phyloP scores from a whole-genome alignment of 768 basidiomycete species.

The Hortiboletus flavorubellus region DNA sequence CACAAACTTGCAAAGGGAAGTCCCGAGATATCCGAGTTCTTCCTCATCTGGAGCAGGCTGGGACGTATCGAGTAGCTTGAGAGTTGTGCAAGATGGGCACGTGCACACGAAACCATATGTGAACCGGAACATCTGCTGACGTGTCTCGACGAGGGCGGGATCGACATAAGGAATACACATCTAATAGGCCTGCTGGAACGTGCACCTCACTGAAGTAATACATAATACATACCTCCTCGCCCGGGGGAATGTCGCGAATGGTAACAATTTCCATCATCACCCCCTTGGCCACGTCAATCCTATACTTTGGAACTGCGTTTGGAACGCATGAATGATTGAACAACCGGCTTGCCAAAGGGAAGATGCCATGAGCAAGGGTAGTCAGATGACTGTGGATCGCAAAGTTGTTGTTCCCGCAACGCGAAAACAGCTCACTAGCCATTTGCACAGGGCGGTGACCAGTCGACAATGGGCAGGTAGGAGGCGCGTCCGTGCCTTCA shows the following conservation, averaged over 20 bases:
- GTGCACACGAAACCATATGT: slow-evolving; percentile 69
- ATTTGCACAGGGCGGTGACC: slow-evolving; percentile 23
- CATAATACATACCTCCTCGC: slow-evolving; percentile 58
- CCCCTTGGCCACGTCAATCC: slow-evolving; percentile 34
- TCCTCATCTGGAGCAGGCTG: slow-evolving; percentile 35
- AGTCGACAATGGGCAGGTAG: slow-evolving; percentile 34
- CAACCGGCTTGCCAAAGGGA: slow-evolving; percentile 71
- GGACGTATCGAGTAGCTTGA: slow-evolving; percentile 38
- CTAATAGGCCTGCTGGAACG: slow-evolving; percentile 34
- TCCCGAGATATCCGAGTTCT: slow-evolving; percentile 11
- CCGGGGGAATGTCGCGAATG: slow-evolving; percentile 50
- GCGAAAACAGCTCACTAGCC: slow-evolving; percentile 40
- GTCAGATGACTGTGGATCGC: slow-evolving; percentile 69
- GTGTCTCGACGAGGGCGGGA: slow-evolving; percentile 63
- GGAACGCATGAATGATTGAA: slow-evolving; percentile 84
- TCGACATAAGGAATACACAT: slow-evolving; percentile 76
- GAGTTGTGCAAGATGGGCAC: slow-evolving; percentile 54
- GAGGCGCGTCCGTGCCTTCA: slow-evolving; percentile 18
- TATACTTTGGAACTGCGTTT: slow-evolving; percentile 65
- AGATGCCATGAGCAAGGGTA: slow-evolving; percentile 70
- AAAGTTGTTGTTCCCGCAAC: slow-evolving; percentile 83
- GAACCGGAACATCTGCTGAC: slow-evolving; percentile 52
- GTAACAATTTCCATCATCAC: slow-evolving; percentile 65
- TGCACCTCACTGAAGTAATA: not conserved
- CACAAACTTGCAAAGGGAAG: slow-evolving; percentile 37